Evolutionary conservation across 1,284 basidiomycete genomes (phyloP), one percentile per base, ranked within the genome.

Genomic region (Cutaneotrichosporon sp.): DNA sequence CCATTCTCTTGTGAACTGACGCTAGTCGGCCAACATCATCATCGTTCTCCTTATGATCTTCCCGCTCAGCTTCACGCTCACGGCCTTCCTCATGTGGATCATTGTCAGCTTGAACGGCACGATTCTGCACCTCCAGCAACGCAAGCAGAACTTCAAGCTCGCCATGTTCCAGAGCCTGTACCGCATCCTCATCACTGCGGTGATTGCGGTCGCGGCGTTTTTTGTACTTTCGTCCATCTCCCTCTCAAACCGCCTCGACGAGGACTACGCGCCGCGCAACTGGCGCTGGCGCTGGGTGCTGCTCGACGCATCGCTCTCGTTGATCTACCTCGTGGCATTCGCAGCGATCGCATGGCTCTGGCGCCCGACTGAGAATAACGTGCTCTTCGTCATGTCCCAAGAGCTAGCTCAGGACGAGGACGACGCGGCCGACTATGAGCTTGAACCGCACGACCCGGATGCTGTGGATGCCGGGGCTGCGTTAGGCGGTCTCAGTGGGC

Each of bases 261-360:
- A 97, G 85, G 92, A 96, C 75, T 98, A 96, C 75, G 90, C 91
- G 8, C 90, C 95, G 2, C 89, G 89, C 67, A 91, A 92, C n/a
- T 99, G 96, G 96, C 86, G 86, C 69, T 86, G 88, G 60, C 87
- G 95, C 58, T 99, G 97, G 97, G 92, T 94, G 86, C 82, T 99
- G 16, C 85, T 99, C 51, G 97, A 99, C 73, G 97, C 94, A n/a
- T 97, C 92, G 85, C 85, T 98, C 34, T 87, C 90, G 1, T 83
- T 93, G 34, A 86, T 97, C 40, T 97, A 93, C 77, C 85, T 94
- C 57, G 80, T 84, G 38, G 88, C 90, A 53, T 98, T 99, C 78
- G 81, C 84, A 55, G 83, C 86, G 10, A 92, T 98, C 68, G 88
- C 91, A 3, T 97, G 88, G 82, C 84, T 98, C 32, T 99, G 97